These are phyloP conservation scores for Lactarius psammicola DNA, from an alignment of 768 basidiomycete genomes.

Conservation along the genomic window DNA sequence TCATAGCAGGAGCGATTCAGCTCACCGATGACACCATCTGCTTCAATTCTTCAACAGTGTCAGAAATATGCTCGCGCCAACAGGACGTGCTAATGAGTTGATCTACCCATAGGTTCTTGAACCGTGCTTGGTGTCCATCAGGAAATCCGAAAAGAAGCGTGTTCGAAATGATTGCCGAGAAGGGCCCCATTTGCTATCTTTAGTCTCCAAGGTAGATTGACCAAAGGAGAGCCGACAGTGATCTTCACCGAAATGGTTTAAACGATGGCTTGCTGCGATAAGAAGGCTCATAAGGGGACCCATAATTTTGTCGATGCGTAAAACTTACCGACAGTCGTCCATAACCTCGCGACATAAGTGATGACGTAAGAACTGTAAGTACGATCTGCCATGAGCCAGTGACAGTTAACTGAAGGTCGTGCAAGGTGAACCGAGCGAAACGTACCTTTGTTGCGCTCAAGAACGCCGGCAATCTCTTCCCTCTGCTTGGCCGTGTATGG, in stretches of 20 bases:
- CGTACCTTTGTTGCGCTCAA: too few relatives aligned
- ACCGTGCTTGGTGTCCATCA: background rate
- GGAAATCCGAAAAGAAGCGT: too few relatives aligned
- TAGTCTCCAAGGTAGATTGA: slow-evolving; percentile 3
- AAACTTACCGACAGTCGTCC: slow-evolving; percentile 12
- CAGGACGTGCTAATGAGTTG: background rate
- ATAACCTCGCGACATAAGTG: too few relatives aligned
- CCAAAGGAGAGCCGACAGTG: too few relatives aligned
- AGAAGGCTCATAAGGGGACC: background rate
- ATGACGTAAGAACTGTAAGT: too few relatives aligned
- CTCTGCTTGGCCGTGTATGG: too few relatives aligned
- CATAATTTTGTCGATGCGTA: background rate
- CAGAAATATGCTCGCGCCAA: background rate
- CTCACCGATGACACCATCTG: background rate
- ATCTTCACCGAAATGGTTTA: too few relatives aligned
- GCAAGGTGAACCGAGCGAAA: too few relatives aligned
- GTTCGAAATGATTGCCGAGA: slow-evolving; percentile 3
- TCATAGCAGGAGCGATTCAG: background rate
- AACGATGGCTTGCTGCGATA: too few relatives aligned
- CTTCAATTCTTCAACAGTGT: background rate
- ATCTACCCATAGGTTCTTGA: background rate
- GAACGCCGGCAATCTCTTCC: too few relatives aligned
- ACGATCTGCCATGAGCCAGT: too few relatives aligned
- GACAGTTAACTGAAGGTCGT: too few relatives aligned
- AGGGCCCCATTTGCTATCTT: background rate